Percentiles rank a stretch among this genome's conserved stretches.
Evolutionary conservation across 192 early-diverging fungal species (phyloP).

Genomic region (Anaeromyces robustus): DNA sequence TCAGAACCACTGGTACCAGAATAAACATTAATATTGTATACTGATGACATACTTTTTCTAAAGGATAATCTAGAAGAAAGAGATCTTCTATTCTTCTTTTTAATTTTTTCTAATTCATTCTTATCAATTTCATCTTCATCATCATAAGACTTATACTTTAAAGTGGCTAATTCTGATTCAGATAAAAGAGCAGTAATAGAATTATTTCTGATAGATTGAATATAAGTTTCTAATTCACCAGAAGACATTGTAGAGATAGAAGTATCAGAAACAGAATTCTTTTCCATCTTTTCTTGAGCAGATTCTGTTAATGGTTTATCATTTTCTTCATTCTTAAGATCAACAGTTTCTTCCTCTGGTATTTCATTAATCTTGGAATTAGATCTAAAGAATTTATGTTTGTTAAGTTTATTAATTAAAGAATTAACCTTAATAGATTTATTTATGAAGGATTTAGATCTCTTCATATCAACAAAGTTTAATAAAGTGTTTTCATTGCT

Average conservation of each 20-base stretch:
- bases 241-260: not conserved
- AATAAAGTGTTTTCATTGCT: not conserved
- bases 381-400: not conserved
- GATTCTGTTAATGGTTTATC: not conserved
- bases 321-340: not conserved
- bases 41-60: not conserved
- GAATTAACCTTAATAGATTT: not conserved
- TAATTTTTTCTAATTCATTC: not conserved
- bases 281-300: not conserved
- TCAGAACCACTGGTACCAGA: not conserved
- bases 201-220: not conserved
- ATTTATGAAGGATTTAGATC: not conserved
- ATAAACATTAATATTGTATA: not conserved
- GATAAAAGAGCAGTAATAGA: not conserved
- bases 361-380: not conserved
- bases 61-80: not conserved
- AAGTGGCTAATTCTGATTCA: not conserved
- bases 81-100: not conserved
- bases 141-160: not conserved
- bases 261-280: not conserved
- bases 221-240: not conserved
- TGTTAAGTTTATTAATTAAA: not conserved
- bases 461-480: not conserved
- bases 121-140: not conserved
- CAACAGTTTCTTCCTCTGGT: not conserved